phyloP scores from a whole-genome alignment of 2,329 filamentous ascomycete species.

The Alternaria metachromatica region DNA sequence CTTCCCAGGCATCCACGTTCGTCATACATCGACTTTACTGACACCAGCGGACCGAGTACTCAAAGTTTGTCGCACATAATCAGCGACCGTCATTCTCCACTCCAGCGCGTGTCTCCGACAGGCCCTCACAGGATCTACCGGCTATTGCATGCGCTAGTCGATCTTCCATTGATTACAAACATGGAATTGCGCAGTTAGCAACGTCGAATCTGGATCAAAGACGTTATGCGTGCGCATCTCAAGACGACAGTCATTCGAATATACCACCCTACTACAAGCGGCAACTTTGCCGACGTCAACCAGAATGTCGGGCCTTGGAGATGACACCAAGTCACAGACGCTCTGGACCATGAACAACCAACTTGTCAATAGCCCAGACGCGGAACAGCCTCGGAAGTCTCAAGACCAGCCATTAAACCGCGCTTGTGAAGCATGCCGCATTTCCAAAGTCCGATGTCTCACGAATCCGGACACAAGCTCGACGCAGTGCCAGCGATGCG shows the following conservation, averaged over 20 bases:
- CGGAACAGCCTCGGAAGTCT: slow-evolving; percentile 25
- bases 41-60: not conserved
- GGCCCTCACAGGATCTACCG: not conserved
- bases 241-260: not conserved
- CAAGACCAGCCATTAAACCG: slow-evolving; percentile 43
- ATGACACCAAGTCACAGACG: slow-evolving; percentile 9
- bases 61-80: not conserved
- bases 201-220: slow-evolving; percentile 1
- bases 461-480: slow-evolving; percentile 33
- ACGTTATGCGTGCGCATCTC: slow-evolving; percentile 1
- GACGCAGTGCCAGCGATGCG: slow-evolving; percentile 44
- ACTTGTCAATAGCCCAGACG: slow-evolving; percentile 19
- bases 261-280: not conserved
- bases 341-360: slow-evolving; percentile 23
- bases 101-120: not conserved
- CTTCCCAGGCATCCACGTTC: slow-evolving; percentile 8
- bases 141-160: slow-evolving; percentile 3
- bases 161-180: slow-evolving; percentile 7
- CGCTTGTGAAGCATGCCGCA: slow-evolving; percentile 46
- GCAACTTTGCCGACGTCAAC: not conserved
- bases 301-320: slow-evolving; percentile 18
- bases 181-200: slow-evolving; percentile 17
- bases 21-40: not conserved
- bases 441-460: slow-evolving; percentile 46
- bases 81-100: not conserved